Evolutionary conservation across 768 basidiomycete genomes (phyloP).

Genomic region (Auricularia heimuer): DNA sequence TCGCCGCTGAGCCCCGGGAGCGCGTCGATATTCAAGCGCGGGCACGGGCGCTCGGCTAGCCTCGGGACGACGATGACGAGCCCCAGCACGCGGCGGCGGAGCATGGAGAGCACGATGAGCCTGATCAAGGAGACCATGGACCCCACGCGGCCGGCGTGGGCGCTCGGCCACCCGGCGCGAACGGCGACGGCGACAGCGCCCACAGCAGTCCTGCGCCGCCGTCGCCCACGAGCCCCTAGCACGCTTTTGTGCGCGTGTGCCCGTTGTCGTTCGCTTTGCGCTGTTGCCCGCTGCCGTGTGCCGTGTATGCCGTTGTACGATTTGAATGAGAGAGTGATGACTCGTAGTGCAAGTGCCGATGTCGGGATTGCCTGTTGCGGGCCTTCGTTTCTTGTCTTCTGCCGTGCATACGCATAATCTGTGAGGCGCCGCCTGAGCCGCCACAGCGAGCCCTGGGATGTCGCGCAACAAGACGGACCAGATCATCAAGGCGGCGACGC

Average conservation of each 20-base stretch:
- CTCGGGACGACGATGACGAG: conserved; percentile 93
- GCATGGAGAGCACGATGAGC: conserved; percentile 90
- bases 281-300: no score
- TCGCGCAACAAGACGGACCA: conserved; percentile 7
- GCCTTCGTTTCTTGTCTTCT: no score
- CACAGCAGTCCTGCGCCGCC: not conserved
- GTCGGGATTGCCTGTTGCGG: no score
- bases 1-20: conserved; percentile 9
- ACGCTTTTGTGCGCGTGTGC: no score
- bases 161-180: conserved; percentile 14
- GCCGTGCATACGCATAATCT: no score
- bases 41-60: conserved; percentile 69
- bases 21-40: conserved; percentile 42
- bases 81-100: conserved; percentile 84
- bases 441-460: not conserved
- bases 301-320: no score
- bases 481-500: conserved; percentile 16
- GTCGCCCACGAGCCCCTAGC: not conserved
- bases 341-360: no score
- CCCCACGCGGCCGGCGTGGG: conserved; percentile 41
- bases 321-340: no score
- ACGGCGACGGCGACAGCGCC: not conserved
- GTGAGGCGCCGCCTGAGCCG: no score
- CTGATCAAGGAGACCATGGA: conserved; percentile 91
- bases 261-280: no score